Evolutionary conservation across 768 basidiomycete species (phyloP).

Genomic region (Hemileccinum rubropunctum): DNA sequence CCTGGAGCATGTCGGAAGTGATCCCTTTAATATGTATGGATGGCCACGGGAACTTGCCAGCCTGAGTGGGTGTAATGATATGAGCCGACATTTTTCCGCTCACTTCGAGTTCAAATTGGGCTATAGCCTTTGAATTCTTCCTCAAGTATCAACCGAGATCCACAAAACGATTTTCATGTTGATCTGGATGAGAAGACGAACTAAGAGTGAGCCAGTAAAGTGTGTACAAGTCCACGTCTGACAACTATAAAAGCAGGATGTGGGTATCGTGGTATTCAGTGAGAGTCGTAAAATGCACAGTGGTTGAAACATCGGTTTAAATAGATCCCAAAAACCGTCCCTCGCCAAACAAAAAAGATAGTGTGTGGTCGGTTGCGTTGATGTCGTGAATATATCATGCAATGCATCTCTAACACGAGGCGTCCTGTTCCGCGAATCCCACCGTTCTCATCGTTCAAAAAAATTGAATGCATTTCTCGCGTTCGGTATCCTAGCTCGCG

Average conservation of each 20-base stretch:
- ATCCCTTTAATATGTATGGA: constrained; percentile 2
- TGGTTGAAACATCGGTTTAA: constrained; percentile 24
- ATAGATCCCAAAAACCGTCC: constrained; percentile 30
- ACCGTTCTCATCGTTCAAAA: constrained; percentile 28
- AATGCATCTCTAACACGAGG: constrained; percentile 9
- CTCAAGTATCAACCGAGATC: constrained; percentile 3
- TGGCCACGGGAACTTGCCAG: too few species aligned
- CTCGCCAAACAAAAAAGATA: constrained; percentile 15
- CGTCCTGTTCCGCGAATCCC: constrained; percentile 7
- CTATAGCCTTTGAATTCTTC: too few species aligned
- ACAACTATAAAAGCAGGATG: constrained; percentile 30
- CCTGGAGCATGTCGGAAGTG: not conserved
- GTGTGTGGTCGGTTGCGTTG: constrained; percentile 14
- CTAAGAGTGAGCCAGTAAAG: constrained; percentile 11
- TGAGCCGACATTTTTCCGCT: constrained; percentile 16
- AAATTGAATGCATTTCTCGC: constrained; percentile 6
- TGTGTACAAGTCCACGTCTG: constrained; percentile 25
- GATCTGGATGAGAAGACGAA: constrained; percentile 9
- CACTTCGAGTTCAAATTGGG: too few species aligned
- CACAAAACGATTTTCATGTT: constrained; percentile 20
- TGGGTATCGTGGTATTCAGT: constrained; percentile 35
- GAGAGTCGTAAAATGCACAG: constrained; percentile 30
- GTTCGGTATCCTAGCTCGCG: constrained; percentile 42
- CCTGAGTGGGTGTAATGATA: too few species aligned
- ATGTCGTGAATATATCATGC: constrained; percentile 30